Evolutionary conservation across 116 monocot species (phyloP).

Genomic region (Papilionanthe hybrid): DNA sequence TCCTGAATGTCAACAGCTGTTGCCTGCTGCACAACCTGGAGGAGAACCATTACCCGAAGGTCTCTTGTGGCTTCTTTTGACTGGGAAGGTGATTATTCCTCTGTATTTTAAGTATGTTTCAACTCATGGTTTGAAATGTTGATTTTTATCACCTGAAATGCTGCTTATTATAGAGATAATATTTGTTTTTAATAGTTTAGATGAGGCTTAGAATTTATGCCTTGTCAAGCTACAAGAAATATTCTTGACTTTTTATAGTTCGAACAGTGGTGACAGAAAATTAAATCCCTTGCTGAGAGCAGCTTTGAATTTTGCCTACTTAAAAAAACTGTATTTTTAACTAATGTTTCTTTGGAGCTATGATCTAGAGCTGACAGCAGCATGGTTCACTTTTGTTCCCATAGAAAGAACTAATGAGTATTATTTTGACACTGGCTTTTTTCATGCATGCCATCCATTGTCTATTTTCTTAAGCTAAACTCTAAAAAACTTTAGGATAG

Average conservation of each 20-base stretch:
- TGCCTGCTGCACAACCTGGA: conserved; percentile 71
- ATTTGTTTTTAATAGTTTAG: not conserved
- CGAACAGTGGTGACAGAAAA: not conserved
- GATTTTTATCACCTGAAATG: not conserved
- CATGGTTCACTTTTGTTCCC: not conserved
- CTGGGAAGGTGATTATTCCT: conserved; percentile 67
- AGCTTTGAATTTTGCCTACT: not conserved
- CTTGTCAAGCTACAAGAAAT: not conserved
- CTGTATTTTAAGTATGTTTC: not conserved
- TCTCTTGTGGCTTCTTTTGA: conserved; percentile 98
- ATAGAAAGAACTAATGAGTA: not conserved
- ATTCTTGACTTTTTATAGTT: not conserved
- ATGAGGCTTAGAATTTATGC: not conserved
- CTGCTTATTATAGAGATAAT: not conserved
- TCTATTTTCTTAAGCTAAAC: too few species aligned
- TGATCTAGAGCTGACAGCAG: not conserved
- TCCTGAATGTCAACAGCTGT: conserved; percentile 93
- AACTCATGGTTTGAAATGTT: not conserved
- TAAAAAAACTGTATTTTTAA: not conserved
- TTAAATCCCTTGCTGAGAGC: not conserved
- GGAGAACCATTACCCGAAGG: conserved; percentile 97
- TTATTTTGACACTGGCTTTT: too few species aligned
- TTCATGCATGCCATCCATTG: too few species aligned
- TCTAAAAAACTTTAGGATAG: too few species aligned
- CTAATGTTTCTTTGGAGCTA: not conserved